Evolutionary conservation across 305 asterid genomes (phyloP).

Genomic region (Petunia hybrid): DNA sequence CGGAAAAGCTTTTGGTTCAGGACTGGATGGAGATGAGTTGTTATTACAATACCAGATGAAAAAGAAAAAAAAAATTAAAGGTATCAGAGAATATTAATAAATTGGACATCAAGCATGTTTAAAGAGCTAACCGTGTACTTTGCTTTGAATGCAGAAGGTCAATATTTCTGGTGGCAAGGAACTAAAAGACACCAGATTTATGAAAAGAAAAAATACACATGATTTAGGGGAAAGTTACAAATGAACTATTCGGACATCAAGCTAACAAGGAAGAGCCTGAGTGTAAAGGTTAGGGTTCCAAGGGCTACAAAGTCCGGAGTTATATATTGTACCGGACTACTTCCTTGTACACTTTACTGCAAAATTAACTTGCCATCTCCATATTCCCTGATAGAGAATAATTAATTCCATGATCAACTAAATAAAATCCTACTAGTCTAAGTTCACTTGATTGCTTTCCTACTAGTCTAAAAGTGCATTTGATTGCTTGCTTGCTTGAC

Average conservation of each 20-base stretch:
- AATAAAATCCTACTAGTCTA: slow-evolving; percentile 10
- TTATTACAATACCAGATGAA: background rate
- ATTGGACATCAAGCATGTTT: slow-evolving; percentile 1
- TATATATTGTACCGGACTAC: slow-evolving; percentile 2
- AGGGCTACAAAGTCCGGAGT: slow-evolving; percentile 1
- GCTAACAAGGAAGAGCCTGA: slow-evolving; percentile 10
- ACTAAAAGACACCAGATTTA: slow-evolving; percentile 5
- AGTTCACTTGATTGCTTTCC: slow-evolving; percentile 11
- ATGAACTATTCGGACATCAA: background rate
- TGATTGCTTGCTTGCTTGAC: background rate
- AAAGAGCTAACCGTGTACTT: slow-evolving; percentile 6
- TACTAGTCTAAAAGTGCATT: background rate
- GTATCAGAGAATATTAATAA: background rate
- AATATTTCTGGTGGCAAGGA: slow-evolving; percentile 10
- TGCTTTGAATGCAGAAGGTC: slow-evolving; percentile 12
- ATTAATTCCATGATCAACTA: background rate
- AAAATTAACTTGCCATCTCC: slow-evolving; percentile 7
- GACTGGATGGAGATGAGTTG: background rate
- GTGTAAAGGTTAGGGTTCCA: slow-evolving; percentile 1
- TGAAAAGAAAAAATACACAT: background rate
- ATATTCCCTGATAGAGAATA: background rate
- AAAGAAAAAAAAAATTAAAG: background rate
- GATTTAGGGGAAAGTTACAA: background rate
- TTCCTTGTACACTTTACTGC: background rate
- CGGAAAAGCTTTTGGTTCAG: background rate